These are phyloP conservation scores for Celoporthe dispersa DNA, from an alignment of 2,329 filamentous ascomycete genomes.

Conservation along the genomic window DNA sequence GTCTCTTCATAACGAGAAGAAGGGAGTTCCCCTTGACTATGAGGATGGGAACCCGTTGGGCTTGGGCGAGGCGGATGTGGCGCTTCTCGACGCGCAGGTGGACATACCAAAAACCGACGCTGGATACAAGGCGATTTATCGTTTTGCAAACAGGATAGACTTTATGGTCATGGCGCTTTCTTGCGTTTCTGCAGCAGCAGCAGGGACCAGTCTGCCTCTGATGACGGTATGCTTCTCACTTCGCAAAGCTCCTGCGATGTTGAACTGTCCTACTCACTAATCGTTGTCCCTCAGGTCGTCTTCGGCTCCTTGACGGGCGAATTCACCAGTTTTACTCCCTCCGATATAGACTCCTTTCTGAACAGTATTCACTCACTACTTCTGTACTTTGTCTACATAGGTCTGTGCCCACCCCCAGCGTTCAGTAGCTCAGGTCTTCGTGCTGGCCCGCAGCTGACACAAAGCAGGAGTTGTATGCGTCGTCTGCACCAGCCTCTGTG, in stretches of 20 bases:
- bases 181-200: neutral
- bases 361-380: neutral
- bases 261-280: neutral
- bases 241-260: no score
- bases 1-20: neutral
- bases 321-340: neutral
- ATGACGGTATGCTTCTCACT: neutral
- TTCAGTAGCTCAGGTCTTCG: neutral
- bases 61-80: neutral
- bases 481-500: neutral
- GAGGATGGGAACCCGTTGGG: neutral
- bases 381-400: neutral
- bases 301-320: neutral
- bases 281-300: neutral
- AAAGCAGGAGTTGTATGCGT: neutral
- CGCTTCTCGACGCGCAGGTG: neutral
- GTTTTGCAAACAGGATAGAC: neutral
- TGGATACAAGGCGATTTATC: neutral
- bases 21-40: neutral
- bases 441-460: neutral
- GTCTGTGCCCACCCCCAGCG: neutral
- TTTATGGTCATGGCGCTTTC: neutral
- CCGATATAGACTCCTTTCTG: neutral
- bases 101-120: neutral
- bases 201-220: neutral